Percentiles rank a stretch among this genome's conserved stretches.
These are phyloP conservation scores for Capronia epimyces DNA, from an alignment of 2,329 filamentous ascomycete genomes.

Conservation along the genomic window DNA sequence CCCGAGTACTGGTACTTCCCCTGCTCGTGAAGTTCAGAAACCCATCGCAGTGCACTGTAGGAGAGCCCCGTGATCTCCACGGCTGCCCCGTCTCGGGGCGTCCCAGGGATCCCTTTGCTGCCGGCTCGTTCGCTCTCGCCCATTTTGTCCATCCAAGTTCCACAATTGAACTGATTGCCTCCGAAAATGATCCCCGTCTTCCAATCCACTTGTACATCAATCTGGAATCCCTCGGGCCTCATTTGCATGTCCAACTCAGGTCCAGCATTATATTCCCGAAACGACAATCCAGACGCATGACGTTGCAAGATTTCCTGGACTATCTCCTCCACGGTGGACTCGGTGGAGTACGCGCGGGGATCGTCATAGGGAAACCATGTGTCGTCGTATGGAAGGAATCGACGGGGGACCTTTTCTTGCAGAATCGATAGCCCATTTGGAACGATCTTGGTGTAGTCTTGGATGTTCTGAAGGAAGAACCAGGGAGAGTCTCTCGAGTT, in stretches of 20 bases:
- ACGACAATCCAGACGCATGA: constrained; percentile 84
- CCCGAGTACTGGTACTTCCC: constrained; percentile 68
- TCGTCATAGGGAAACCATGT: constrained; percentile 86
- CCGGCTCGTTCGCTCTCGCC: constrained; percentile 89
- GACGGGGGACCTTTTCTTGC: constrained; percentile 68
- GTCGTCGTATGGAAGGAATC: constrained; percentile 93
- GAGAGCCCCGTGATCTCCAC: constrained; percentile 91
- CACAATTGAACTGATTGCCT: constrained; percentile 89
- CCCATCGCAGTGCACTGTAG: constrained; percentile 84
- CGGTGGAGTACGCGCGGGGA: constrained; percentile 73
- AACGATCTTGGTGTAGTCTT: constrained; percentile 80
- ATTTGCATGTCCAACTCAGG: constrained; percentile 86
- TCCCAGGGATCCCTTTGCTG: constrained; percentile 89
- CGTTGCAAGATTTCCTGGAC: constrained; percentile 90
- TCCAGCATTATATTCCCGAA: constrained; percentile 90
- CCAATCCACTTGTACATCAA: constrained; percentile 89
- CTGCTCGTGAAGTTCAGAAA: constrained; percentile 59
- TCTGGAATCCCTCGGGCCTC: constrained; percentile 85
- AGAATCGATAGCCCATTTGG: constrained; percentile 71
- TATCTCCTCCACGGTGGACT: constrained; percentile 78
- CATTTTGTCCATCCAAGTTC: constrained; percentile 99
- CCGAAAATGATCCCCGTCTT: constrained; percentile 84
- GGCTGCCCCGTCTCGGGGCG: constrained; percentile 91
- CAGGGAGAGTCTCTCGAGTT: constrained; percentile 95
- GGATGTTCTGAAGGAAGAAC: constrained; percentile 95